A percentile compares a stretch with the other conserved stretches of the same genome.
Conservation (phyloP, 345 rosid species). For the Pugionium cornutum region DNA sequence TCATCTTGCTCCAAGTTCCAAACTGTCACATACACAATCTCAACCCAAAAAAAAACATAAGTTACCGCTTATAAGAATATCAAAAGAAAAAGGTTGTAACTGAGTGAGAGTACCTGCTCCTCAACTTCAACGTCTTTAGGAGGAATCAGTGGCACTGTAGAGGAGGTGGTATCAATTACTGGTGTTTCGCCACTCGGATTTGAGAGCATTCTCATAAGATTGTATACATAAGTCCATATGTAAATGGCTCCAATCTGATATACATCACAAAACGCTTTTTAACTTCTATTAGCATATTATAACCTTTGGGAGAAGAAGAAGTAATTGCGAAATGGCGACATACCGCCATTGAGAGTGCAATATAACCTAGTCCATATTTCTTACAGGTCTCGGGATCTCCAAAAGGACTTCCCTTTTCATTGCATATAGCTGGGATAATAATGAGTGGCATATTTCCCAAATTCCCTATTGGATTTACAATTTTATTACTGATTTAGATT, state of each 20-base stretch:
- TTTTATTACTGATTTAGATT: background rate
- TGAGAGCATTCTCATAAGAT: conserved; percentile 51
- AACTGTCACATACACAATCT: conserved; percentile 33
- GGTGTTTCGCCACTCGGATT: conserved; percentile 22
- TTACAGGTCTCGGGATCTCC: conserved; percentile 57
- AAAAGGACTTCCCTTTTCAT: conserved; percentile 65
- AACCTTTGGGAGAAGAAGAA: background rate
- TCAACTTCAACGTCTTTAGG: conserved; percentile 25
- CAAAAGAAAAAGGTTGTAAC: background rate
- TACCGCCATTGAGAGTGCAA: conserved; percentile 77
- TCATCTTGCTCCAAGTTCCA: conserved; percentile 36
- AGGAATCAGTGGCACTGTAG: conserved; percentile 42
- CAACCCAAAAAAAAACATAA: conserved; percentile 11
- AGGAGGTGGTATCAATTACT: conserved; percentile 20
- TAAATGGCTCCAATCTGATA: conserved; percentile 62
- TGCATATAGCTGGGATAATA: conserved; percentile 69
- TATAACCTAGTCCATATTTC: conserved; percentile 53
- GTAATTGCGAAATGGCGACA: background rate
- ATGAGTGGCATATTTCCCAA: conserved; percentile 65
- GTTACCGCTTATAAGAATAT: conserved; percentile 4
- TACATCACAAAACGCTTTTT: background rate
- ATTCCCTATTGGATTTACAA: conserved; percentile 47
- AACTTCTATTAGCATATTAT: too few species aligned
- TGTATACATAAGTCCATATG: conserved; percentile 62
- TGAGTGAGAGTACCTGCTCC: conserved; percentile 29